Percentiles rank a stretch among this genome's conserved stretches.
Evolutionary conservation across 1,139 yeast genomes (phyloP).

Genomic region (Nakaseomyces delphensis): DNA sequence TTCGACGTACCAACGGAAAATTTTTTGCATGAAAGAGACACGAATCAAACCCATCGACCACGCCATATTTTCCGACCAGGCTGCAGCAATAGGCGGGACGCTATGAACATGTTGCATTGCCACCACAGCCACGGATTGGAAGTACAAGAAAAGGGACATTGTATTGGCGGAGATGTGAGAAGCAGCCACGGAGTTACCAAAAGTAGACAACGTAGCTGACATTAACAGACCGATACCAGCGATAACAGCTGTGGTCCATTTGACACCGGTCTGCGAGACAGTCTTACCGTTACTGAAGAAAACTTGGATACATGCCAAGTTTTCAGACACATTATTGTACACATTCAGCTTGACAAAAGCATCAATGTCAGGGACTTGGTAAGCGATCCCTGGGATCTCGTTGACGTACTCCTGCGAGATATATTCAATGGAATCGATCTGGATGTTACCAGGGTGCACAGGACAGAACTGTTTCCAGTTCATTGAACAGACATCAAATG

Average conservation of each 20-base stretch:
- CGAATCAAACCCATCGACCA: constrained; percentile 82
- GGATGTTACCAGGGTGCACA: constrained; percentile 58
- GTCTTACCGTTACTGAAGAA: constrained; percentile 66
- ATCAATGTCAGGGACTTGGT: constrained; percentile 69
- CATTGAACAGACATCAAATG: constrained; percentile 48
- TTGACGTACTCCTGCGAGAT: constrained; percentile 41
- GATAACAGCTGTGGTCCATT: constrained; percentile 77
- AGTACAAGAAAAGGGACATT: constrained; percentile 63
- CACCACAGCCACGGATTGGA: constrained; percentile 69
- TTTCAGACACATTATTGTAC: constrained; percentile 33
- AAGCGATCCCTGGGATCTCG: constrained; percentile 64
- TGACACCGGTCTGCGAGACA: constrained; percentile 66
- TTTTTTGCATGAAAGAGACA: constrained; percentile 61
- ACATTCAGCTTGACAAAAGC: constrained; percentile 55
- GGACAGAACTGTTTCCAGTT: constrained; percentile 78
- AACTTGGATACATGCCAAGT: constrained; percentile 61
- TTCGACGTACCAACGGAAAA: constrained; percentile 76
- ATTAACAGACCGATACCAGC: constrained; percentile 67
- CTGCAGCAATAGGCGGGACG: constrained; percentile 70
- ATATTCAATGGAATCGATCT: constrained; percentile 57
- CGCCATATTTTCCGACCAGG: constrained; percentile 76
- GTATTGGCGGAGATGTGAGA: constrained; percentile 72
- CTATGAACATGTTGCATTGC: constrained; percentile 65
- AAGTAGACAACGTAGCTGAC: constrained; percentile 61
- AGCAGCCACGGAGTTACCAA: constrained; percentile 77